Evolutionary conservation across 2,329 filamentous ascomycete species (phyloP).

Genomic region (Epichloe typhina): DNA sequence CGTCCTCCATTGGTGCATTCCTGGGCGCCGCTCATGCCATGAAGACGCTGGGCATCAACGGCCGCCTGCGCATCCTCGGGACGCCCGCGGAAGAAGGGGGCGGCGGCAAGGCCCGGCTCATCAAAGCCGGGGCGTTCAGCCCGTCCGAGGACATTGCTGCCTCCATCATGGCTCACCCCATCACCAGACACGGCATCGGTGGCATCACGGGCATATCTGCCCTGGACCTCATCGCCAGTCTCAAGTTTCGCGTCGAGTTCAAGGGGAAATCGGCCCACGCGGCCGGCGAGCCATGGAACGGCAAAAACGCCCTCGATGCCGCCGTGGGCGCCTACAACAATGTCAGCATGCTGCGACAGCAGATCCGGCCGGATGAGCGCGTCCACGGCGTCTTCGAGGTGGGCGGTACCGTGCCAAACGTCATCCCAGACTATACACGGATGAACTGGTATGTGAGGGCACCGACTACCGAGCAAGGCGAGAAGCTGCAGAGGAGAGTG

Average conservation of each 20-base stretch:
- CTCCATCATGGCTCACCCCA: constrained; percentile 17
- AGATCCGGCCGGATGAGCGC: constrained; percentile 23
- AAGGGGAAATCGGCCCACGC: constrained; percentile 24
- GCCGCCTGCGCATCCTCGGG: constrained; percentile 26
- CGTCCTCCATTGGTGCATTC: constrained; percentile 25
- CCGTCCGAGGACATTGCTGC: constrained; percentile 10
- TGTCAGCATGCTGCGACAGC: constrained; percentile 24
- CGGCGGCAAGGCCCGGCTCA: constrained; percentile 22
- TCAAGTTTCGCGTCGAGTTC: constrained; percentile 16
- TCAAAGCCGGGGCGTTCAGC: constrained; percentile 13
- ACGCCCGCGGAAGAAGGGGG: constrained; percentile 30
- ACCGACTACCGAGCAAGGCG: constrained; percentile 17
- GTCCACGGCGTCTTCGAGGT: constrained; percentile 24
- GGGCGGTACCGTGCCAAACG: constrained; percentile 24
- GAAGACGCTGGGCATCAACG: constrained; percentile 14
- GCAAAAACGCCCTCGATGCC: constrained; percentile 25
- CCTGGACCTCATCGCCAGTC: constrained; percentile 3
- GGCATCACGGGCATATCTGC: neutral
- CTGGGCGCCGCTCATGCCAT: constrained; percentile 22
- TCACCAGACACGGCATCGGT: neutral
- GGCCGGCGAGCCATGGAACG: constrained; percentile 23
- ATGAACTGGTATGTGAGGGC: constrained; percentile 27
- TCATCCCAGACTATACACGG: constrained; percentile 25
- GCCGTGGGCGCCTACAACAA: constrained; percentile 21
- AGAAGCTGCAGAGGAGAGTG: constrained; percentile 18